Percentiles rank a stretch among this genome's conserved stretches.
phyloP scores from a whole-genome alignment of 2,329 filamentous ascomycete genomes.

The Elsinoe ampelina region DNA sequence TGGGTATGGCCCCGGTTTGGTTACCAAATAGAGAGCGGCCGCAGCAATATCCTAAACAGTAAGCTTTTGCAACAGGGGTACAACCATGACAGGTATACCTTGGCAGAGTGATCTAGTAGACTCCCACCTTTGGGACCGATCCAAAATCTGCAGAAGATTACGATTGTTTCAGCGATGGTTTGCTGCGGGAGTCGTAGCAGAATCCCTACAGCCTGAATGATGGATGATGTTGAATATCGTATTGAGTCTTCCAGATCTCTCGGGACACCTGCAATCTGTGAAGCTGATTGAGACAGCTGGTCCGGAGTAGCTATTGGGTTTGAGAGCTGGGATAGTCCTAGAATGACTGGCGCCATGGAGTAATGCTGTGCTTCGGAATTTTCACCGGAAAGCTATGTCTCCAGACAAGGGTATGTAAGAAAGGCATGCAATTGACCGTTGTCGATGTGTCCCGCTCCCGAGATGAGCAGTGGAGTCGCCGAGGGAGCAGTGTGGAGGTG shows the following conservation, averaged over 20 bases:
- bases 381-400: too few relatives aligned
- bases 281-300: slow-evolving; percentile 54
- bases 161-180: slow-evolving; percentile 73
- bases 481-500: not conserved
- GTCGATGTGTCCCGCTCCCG: not conserved
- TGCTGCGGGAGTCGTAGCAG: slow-evolving; percentile 78
- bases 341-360: slow-evolving; percentile 21
- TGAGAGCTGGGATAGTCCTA: slow-evolving; percentile 41
- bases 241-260: slow-evolving; percentile 61
- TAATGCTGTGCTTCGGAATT: not conserved
- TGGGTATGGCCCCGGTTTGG: slow-evolving; percentile 72
- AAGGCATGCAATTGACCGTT: not conserved
- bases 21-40: slow-evolving; percentile 67
- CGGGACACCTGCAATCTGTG: slow-evolving; percentile 50
- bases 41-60: slow-evolving; percentile 63
- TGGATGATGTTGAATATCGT: slow-evolving; percentile 60
- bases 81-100: slow-evolving; percentile 30
- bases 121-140: slow-evolving; percentile 47
- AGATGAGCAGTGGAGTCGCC: not conserved
- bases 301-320: slow-evolving; percentile 65
- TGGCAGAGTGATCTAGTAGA: slow-evolving; percentile 41
- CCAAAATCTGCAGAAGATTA: slow-evolving; percentile 76
- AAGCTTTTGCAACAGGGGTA: slow-evolving; percentile 14
- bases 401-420: too few relatives aligned
- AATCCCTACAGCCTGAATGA: slow-evolving; percentile 70